Evolutionary conservation across 1,139 yeast genomes (phyloP).

Genomic region (Scheffersomyces cryptocercus): DNA sequence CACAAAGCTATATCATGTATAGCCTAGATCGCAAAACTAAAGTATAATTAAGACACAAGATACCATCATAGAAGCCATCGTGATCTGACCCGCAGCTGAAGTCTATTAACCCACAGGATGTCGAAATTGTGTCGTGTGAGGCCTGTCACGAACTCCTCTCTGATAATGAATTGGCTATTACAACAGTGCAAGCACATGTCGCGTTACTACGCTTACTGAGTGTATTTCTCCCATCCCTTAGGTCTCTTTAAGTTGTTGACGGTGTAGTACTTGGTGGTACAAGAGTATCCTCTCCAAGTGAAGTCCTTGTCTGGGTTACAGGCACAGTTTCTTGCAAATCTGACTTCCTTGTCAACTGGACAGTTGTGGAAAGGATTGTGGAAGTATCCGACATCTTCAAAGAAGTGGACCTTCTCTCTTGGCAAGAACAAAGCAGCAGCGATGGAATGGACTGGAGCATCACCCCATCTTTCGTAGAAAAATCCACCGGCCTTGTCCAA

Average conservation of each 20-base stretch:
- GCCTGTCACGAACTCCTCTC: no score
- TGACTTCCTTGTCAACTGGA: conserved; percentile 62
- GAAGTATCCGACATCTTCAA: conserved; percentile 80
- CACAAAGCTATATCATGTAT: no score
- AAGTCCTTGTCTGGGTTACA: conserved; percentile 78
- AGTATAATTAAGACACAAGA: no score
- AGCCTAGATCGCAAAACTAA: no score
- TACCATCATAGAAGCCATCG: no score
- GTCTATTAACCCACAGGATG: no score
- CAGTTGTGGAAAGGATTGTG: conserved; percentile 80
- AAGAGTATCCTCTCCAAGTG: conserved; percentile 85
- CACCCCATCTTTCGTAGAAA: conserved; percentile 93
- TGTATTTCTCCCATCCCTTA: conserved; percentile 69
- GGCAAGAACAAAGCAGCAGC: conserved; percentile 79
- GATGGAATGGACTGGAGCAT: conserved; percentile 87
- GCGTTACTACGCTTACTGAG: conserved; percentile 13
- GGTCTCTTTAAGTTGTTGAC: conserved; percentile 67
- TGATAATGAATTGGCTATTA: no score
- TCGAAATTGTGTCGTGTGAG: no score
- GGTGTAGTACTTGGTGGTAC: conserved; percentile 73
- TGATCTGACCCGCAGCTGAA: no score
- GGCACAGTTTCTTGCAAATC: conserved; percentile 59
- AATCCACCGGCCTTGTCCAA: conserved; percentile 83
- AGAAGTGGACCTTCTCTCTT: conserved; percentile 68
- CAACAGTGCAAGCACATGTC: no score